phyloP scores from a whole-genome alignment of 1,139 yeast genomes.

The Protomyces pachydermus region DNA sequence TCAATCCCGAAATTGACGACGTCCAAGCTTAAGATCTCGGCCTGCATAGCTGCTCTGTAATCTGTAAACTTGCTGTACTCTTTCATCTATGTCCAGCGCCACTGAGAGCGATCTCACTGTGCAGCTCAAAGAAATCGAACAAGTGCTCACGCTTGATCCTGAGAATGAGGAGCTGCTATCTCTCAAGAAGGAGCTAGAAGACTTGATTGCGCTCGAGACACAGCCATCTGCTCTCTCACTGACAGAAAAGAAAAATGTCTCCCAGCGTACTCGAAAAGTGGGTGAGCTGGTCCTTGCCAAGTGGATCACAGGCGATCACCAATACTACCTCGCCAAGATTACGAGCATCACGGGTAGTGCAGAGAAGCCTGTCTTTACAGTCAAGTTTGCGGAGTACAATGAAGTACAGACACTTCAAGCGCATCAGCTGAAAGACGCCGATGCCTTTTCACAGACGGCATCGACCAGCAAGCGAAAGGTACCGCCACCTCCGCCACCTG shows the following conservation, averaged over 20 bases:
- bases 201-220: conserved; percentile 34
- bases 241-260: neutral
- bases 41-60: no score
- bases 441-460: conserved; percentile 3
- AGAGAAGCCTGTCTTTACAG: conserved; percentile 36
- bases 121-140: conserved; percentile 39
- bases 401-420: conserved; percentile 36
- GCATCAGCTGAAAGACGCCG: conserved; percentile 32
- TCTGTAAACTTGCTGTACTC: neutral
- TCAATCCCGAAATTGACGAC: no score
- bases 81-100: neutral
- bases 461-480: neutral
- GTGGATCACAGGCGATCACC: conserved; percentile 37
- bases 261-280: conserved; percentile 29
- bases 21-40: no score
- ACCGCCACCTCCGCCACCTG: conserved; percentile 20
- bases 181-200: conserved; percentile 39
- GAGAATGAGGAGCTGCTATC: conserved; percentile 37
- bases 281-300: conserved; percentile 36
- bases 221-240: neutral
- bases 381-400: conserved; percentile 34
- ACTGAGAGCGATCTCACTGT: conserved; percentile 39
- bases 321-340: conserved; percentile 36
- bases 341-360: conserved; percentile 38
- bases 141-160: conserved; percentile 38